A percentile compares a stretch with the other conserved stretches of the same genome.
Evolutionary conservation across 2,329 filamentous ascomycete species (phyloP).

Genomic region (Fusarium virguliforme): DNA sequence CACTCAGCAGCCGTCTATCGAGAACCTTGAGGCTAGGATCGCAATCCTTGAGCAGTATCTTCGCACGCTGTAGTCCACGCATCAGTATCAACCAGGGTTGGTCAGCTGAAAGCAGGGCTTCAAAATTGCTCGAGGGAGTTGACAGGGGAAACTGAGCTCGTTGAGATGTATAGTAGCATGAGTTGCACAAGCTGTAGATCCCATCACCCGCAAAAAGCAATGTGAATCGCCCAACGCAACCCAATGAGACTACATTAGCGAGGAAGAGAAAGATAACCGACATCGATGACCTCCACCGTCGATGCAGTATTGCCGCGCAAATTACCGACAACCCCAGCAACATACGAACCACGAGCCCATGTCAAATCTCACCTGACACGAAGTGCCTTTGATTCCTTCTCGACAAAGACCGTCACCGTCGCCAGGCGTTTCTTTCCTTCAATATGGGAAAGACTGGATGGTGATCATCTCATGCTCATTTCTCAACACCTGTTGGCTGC

Average conservation of each 20-base stretch:
- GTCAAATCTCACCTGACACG: conserved; percentile 8
- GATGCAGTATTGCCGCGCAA: conserved; percentile 1
- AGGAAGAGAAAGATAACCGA: conserved; percentile 10
- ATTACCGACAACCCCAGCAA: conserved; percentile 8
- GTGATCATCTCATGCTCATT: conserved; percentile 6
- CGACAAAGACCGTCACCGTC: neutral
- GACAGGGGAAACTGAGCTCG: neutral
- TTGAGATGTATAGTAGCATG: neutral
- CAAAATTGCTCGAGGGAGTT: neutral
- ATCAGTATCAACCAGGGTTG: neutral
- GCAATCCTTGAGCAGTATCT: neutral
- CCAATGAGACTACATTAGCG: neutral
- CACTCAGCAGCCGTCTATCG: neutral
- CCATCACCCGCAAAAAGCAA: conserved; percentile 8
- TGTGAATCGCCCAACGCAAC: conserved; percentile 8
- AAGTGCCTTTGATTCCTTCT: neutral
- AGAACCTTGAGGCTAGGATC: neutral
- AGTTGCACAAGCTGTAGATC: neutral
- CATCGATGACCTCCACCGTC: neutral
- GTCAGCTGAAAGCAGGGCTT: neutral
- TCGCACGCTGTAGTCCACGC: neutral
- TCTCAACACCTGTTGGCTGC: conserved; percentile 6
- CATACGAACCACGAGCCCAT: conserved; percentile 8
- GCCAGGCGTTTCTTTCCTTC: neutral
- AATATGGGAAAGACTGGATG: neutral